These are phyloP conservation scores for Dioszegia hungarica DNA, from an alignment of 768 basidiomycete species.

Conservation along the genomic window DNA sequence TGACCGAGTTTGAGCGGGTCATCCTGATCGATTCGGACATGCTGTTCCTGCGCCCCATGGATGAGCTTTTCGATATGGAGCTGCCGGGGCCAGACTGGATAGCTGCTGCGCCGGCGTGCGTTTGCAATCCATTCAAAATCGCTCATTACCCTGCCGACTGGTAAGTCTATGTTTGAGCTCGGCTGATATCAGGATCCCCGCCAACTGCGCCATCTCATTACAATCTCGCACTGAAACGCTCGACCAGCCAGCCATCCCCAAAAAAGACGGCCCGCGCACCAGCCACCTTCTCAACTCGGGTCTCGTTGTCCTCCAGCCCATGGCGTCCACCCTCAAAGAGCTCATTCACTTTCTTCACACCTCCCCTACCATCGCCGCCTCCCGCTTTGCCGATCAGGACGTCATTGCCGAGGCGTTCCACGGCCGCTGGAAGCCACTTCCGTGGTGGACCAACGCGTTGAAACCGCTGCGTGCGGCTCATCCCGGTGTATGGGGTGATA, in stretches of 20 bases:
- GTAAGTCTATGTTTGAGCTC: constrained; percentile 49
- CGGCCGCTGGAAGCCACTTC: constrained; percentile 51
- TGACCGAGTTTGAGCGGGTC: constrained; percentile 47
- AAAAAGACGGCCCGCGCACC: constrained; percentile 60
- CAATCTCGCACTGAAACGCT: constrained; percentile 44
- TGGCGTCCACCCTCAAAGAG: constrained; percentile 54
- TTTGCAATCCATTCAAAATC: constrained; percentile 85
- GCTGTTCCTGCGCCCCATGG: constrained; percentile 40
- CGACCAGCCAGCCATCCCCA: constrained; percentile 54
- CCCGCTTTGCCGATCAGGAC: constrained; percentile 89
- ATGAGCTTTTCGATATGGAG: constrained; percentile 42
- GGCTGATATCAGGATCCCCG: constrained; percentile 65
- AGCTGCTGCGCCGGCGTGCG: constrained; percentile 82
- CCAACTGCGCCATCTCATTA: constrained; percentile 74
- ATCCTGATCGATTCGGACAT: constrained; percentile 48
- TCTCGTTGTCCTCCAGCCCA: constrained; percentile 75
- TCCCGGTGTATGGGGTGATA: constrained; percentile 71
- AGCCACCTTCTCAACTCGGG: constrained; percentile 85
- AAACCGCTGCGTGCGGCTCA: constrained; percentile 73
- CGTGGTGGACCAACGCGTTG: constrained; percentile 63
- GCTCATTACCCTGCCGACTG: constrained; percentile 85
- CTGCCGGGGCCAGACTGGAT: constrained; percentile 59
- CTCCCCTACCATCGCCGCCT: constrained; percentile 56
- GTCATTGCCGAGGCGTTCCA: constrained; percentile 73
- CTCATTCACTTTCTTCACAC: constrained; percentile 60